Conservation (phyloP, 2,329 filamentous ascomycete genomes). For the Byssochlamys sp. region DNA sequence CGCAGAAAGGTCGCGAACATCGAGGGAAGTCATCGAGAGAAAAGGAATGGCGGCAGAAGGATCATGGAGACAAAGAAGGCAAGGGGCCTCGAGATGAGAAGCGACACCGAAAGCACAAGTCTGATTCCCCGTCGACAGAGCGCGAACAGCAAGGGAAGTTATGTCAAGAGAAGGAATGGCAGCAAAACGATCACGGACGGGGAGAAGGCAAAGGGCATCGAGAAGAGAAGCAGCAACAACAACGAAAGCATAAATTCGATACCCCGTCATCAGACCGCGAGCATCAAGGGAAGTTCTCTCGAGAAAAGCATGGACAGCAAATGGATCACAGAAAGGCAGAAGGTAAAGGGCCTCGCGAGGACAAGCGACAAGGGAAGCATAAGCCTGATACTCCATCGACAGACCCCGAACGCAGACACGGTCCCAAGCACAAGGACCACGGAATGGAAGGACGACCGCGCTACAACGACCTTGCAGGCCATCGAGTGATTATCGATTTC, state of each 20-base stretch:
- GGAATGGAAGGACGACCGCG: constrained; percentile 9
- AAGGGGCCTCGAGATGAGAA: not conserved
- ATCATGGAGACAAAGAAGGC: not conserved
- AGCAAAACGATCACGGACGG: too few species aligned
- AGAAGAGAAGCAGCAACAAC: too few species aligned
- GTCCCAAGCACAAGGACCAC: not conserved
- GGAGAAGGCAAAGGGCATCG: too few species aligned
- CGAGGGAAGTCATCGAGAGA: not conserved
- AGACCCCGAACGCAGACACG: not conserved
- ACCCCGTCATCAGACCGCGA: not conserved
- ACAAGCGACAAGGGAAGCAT: not conserved
- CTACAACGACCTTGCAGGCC: constrained; percentile 15
- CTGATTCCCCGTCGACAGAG: constrained; percentile 4
- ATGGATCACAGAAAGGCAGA: not conserved
- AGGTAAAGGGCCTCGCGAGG: not conserved
- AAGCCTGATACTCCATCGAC: constrained; percentile 3
- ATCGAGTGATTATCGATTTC: constrained; percentile 32
- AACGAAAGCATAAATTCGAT: too few species aligned
- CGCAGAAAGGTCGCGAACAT: not conserved
- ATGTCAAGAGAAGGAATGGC: too few species aligned
- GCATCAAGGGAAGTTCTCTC: not conserved
- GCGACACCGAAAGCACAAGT: not conserved
- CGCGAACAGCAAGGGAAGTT: not conserved
- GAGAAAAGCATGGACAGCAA: too few species aligned
- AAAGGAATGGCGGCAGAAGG: too few species aligned